Base-by-base conservation (phyloP, 2,329 filamentous ascomycete species). In the Ceratocystis smalleyi region DNA sequence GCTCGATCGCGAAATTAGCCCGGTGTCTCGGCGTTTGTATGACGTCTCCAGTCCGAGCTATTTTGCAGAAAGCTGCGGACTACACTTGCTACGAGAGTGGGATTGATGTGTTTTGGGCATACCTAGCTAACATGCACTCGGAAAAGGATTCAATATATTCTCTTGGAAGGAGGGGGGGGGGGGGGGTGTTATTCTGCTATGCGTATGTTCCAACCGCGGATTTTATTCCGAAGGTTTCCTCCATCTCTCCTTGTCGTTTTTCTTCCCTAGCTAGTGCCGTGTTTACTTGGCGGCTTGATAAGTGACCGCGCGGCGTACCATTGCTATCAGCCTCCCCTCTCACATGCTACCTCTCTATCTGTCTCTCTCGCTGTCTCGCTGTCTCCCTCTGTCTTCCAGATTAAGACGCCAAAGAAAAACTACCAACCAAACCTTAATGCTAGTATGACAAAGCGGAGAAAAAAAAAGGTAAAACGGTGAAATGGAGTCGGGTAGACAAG, bases 131-230 rank as follows among this genome's bases (percentile, higher is more conserved):
- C 35, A 40, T 32, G 15, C 30, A 32, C 10, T 17, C 54, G 30
- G 54, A 57, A 30, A 57, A 57, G 54, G 54, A 57, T 57, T 35
- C 27, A 57, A 57, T 57, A 57, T 57, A 57, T 57, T 57, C 54
- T 57, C 54, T 32, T n/a, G 22, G 49, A 19, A 15, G 35, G 35
- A 12, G 35, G 35, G 35, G 10, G 35, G 35, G 10, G 35, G 35
- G 30, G 35, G 32, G 35, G 32, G 32, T 7, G 32, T 35, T 17
- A 5, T 7, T 12, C 17, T 49, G 7, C 22, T 51, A 2, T 57
- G 17, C 15, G 17, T n/a, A 32, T 10, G 27, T 30, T 40, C 12
- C 19, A 57, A 24, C 24, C n/a, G 51, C 27, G 51, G 51, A 32
- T 57, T 22, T 57, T 57, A 35, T 57, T 57, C 51, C 51, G 51